These are phyloP conservation scores for Mycosphaerella sp. DNA, from an alignment of 2,329 filamentous ascomycete species.

Conservation along the genomic window DNA sequence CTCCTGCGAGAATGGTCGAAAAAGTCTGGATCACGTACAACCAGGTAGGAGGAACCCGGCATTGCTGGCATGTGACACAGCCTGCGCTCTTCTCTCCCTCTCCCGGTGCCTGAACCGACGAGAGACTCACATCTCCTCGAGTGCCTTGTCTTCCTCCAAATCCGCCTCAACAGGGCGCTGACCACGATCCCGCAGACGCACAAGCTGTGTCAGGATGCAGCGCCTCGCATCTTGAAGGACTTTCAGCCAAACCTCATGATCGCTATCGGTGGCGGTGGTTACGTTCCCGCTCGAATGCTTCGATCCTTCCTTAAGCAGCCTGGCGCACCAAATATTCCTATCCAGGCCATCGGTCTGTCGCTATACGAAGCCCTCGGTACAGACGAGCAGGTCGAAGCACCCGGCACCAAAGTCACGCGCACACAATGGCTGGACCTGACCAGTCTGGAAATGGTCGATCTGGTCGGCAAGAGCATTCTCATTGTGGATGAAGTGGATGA, in stretches of 20 bases:
- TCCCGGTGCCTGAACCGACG: background rate
- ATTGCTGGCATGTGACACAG: background rate
- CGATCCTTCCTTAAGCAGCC: constrained; percentile 94
- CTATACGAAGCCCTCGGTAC: constrained; percentile 80
- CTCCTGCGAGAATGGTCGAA: constrained; percentile 15
- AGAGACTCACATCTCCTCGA: background rate
- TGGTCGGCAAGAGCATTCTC: constrained; percentile 84
- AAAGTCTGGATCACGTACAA: constrained; percentile 25
- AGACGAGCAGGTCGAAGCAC: constrained; percentile 56
- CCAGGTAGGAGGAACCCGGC: constrained; percentile 14
- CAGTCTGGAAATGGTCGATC: constrained; percentile 76
- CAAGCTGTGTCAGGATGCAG: constrained; percentile 89
- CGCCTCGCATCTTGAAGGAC: constrained; percentile 69
- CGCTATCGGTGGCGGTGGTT: constrained; percentile 94
- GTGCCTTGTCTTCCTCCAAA: too few species aligned
- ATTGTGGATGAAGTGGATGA: constrained; percentile 97
- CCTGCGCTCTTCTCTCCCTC: background rate
- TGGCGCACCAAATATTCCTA: constrained; percentile 87
- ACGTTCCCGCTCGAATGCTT: constrained; percentile 92
- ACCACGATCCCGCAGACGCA: constrained; percentile 57
- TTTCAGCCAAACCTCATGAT: constrained; percentile 96
- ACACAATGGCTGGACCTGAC: constrained; percentile 97
- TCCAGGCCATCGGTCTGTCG: constrained; percentile 96
- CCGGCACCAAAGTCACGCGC: constrained; percentile 89
- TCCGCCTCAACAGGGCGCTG: background rate